Evolutionary conservation across 208 protist genomes (phyloP).

Genomic region (Trypanosoma lewisi): DNA sequence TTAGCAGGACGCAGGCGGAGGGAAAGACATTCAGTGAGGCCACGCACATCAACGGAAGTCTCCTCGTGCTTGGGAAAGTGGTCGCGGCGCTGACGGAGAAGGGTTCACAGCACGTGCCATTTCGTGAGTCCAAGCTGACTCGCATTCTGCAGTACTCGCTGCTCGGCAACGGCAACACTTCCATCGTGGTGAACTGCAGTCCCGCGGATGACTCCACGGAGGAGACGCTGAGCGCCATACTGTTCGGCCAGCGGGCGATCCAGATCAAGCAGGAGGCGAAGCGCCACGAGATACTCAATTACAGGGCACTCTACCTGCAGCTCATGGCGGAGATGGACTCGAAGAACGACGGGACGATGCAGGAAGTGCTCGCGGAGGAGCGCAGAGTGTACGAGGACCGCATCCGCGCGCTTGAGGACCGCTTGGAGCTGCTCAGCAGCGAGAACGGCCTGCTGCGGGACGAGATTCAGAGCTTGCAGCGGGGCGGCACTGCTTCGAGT

Average conservation of each 20-base stretch:
- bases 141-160: conserved; percentile 92
- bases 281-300: conserved; percentile 90
- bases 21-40: conserved; percentile 93
- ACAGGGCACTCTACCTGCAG: conserved; percentile 88
- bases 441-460: conserved; percentile 65
- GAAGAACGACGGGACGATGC: conserved; percentile 78
- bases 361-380: conserved; percentile 70
- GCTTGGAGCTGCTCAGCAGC: conserved; percentile 51
- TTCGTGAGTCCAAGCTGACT: conserved; percentile 94
- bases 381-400: conserved; percentile 73
- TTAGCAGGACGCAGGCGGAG: conserved; percentile 87
- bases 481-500: not conserved
- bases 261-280: conserved; percentile 92
- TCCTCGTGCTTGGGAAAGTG: conserved; percentile 92
- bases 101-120: conserved; percentile 77
- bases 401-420: conserved; percentile 53
- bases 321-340: conserved; percentile 85
- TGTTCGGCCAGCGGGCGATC: conserved; percentile 91
- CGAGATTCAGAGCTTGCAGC: conserved; percentile 45
- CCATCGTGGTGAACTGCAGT: conserved; percentile 88
- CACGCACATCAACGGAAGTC: conserved; percentile 96
- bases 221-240: conserved; percentile 85
- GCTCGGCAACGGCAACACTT: conserved; percentile 90
- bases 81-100: conserved; percentile 82
- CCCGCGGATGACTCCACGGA: conserved; percentile 83